These are phyloP conservation scores for Aphanoascus verrucosus DNA, from an alignment of 2,329 filamentous ascomycete genomes.

Conservation along the genomic window DNA sequence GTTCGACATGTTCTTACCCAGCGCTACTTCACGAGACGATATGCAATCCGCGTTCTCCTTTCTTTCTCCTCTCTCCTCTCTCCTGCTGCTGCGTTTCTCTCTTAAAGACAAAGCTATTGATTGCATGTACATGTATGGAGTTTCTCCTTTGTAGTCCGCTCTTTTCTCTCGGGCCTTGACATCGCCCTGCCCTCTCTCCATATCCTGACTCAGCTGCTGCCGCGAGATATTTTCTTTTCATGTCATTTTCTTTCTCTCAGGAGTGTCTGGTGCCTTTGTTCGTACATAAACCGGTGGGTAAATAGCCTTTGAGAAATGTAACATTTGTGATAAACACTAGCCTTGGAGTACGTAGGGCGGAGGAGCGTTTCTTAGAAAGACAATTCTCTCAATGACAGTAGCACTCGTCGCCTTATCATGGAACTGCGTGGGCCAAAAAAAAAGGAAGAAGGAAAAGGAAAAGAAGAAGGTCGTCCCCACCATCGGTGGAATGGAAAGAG, in stretches of 20 bases:
- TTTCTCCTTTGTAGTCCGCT: background rate
- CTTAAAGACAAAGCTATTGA: too few species aligned
- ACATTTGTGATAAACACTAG: background rate
- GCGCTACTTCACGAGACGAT: background rate
- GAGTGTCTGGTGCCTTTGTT: background rate
- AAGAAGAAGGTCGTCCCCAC: too few species aligned
- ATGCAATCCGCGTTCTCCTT: background rate
- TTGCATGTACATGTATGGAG: too few species aligned
- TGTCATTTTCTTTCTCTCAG: background rate
- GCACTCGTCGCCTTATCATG: too few species aligned
- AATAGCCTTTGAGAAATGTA: background rate
- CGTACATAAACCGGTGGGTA: background rate
- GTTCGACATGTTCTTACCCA: background rate
- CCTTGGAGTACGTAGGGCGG: too few species aligned
- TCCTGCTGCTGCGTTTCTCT: background rate
- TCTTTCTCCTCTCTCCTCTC: background rate
- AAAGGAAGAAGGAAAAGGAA: background rate
- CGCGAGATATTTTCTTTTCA: background rate
- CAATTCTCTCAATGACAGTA: too few species aligned
- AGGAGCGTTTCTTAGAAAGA: too few species aligned
- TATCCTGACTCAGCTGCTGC: background rate
- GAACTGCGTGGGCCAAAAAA: too few species aligned
- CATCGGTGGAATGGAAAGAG: too few species aligned
- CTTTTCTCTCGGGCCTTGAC: background rate
- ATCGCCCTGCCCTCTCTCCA: background rate